These are phyloP conservation scores for Acorus gramineus DNA, from an alignment of 106 monocot genomes.

Conservation along the genomic window DNA sequence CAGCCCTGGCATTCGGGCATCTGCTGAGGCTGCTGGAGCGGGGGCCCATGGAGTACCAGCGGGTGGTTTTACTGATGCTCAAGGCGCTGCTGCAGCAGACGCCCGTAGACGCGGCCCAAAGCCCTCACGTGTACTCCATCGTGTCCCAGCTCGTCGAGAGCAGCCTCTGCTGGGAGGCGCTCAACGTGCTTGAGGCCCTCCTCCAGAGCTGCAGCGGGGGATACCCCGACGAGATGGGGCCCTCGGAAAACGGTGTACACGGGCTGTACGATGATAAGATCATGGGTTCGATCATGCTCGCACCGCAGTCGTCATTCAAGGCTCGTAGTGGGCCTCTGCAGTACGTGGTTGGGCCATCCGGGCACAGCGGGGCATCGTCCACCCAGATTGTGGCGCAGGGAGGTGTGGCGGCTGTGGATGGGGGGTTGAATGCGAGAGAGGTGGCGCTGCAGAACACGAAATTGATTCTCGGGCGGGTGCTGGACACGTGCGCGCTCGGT, in stretches of 20 bases:
- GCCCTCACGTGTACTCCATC: constrained; percentile 82
- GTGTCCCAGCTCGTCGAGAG: constrained; percentile 96
- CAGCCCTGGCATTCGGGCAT: constrained; percentile 81
- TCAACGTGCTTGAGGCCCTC: constrained; percentile 86
- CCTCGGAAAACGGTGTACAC: constrained; percentile 25
- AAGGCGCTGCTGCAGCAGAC: constrained; percentile 90
- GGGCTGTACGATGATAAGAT: constrained; percentile 40
- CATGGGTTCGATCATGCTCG: constrained; percentile 36
- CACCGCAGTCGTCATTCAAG: constrained; percentile 81
- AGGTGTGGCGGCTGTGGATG: constrained; percentile 25
- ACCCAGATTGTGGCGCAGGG: constrained; percentile 6
- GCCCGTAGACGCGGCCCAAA: constrained; percentile 86
- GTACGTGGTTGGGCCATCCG: constrained; percentile 35
- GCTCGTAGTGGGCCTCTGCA: constrained; percentile 76
- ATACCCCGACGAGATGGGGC: constrained; percentile 37
- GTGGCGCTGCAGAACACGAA: constrained; percentile 79
- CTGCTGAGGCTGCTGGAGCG: constrained; percentile 85
- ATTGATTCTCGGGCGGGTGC: constrained; percentile 77
- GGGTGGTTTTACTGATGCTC: constrained; percentile 82
- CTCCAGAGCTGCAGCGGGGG: constrained; percentile 73
- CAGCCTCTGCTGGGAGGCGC: constrained; percentile 71
- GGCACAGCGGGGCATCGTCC: background rate
- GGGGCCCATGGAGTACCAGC: constrained; percentile 76
- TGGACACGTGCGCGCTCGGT: constrained; percentile 83
- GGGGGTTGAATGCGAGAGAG: constrained; percentile 48